Percentiles rank a stretch among this genome's conserved stretches.
Evolutionary conservation across 2,329 filamentous ascomycete genomes (phyloP).

Genomic region (Exophiala phaeomuriformis): DNA sequence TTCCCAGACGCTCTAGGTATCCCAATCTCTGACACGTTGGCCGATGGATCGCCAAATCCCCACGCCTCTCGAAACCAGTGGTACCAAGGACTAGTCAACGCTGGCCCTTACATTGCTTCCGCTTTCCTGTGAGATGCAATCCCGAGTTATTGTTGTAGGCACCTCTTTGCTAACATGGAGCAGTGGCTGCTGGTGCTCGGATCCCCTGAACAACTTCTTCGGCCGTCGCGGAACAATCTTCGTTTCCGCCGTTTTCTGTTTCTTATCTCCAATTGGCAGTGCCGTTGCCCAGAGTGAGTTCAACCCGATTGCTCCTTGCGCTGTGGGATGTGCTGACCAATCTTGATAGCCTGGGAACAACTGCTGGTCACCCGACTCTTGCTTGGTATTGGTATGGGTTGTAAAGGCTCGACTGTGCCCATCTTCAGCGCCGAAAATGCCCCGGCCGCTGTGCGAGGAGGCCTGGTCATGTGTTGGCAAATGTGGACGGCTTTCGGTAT

Average conservation of each 20-base stretch:
- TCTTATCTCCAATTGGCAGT: slow-evolving; percentile 54
- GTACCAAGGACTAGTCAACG: slow-evolving; percentile 57
- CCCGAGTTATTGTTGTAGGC: slow-evolving; percentile 44
- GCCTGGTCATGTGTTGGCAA: slow-evolving; percentile 78
- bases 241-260: slow-evolving; percentile 51
- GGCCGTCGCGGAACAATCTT: slow-evolving; percentile 63
- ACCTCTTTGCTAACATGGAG: slow-evolving; percentile 45
- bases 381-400: slow-evolving; percentile 69
- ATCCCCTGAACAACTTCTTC: slow-evolving; percentile 62
- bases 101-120: slow-evolving; percentile 45
- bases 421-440: slow-evolving; percentile 70
- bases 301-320: neutral
- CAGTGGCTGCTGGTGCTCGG: slow-evolving; percentile 66
- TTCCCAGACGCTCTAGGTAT: slow-evolving; percentile 45
- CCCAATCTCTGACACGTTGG: slow-evolving; percentile 28
- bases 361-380: slow-evolving; percentile 64
- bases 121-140: slow-evolving; percentile 39
- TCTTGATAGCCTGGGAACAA: slow-evolving; percentile 51
- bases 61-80: slow-evolving; percentile 43
- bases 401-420: slow-evolving; percentile 67
- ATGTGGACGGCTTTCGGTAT: slow-evolving; percentile 52
- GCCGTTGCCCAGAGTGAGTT: slow-evolving; percentile 54
- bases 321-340: neutral
- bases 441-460: slow-evolving; percentile 62
- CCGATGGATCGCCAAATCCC: slow-evolving; percentile 27